A percentile compares a stretch with the other conserved stretches of the same genome.
Evolutionary conservation across 73 alveolate genomes (phyloP).

Genomic region (Paramecium sonneborni): DNA sequence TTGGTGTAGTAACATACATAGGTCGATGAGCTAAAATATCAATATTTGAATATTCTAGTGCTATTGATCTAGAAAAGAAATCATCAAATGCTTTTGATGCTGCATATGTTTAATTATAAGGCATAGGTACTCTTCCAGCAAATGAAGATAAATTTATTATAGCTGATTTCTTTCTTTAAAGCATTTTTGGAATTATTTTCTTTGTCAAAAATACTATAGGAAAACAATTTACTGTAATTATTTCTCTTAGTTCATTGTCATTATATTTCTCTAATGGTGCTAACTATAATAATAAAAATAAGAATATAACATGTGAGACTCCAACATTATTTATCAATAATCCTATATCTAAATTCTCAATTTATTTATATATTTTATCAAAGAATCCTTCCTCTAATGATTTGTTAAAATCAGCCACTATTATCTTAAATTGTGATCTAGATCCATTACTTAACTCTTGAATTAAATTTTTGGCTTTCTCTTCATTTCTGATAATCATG

Average conservation of each 20-base stretch:
- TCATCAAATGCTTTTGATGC: conserved; percentile 68
- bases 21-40: conserved; percentile 40
- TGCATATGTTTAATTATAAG: conserved; percentile 44
- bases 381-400: conserved; percentile 44
- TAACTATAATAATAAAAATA: background rate
- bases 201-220: conserved; percentile 33
- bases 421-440: background rate
- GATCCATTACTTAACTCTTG: conserved; percentile 21
- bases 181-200: background rate
- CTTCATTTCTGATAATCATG: conserved; percentile 72
- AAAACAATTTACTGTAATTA: conserved; percentile 34
- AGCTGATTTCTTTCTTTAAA: conserved; percentile 55
- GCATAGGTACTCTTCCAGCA: conserved; percentile 58
- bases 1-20: conserved; percentile 25
- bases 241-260: background rate
- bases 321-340: conserved; percentile 46
- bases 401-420: conserved; percentile 10
- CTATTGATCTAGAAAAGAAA: conserved; percentile 41
- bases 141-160: conserved; percentile 58
- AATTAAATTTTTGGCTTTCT: background rate
- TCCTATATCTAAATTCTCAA: conserved; percentile 28
- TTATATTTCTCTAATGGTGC: conserved; percentile 11
- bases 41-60: conserved; percentile 24
- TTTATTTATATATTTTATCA: conserved; percentile 16
- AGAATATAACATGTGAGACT: background rate